Conservation (phyloP, 2,329 filamentous ascomycete species). For the Xylariaceae sp. region DNA sequence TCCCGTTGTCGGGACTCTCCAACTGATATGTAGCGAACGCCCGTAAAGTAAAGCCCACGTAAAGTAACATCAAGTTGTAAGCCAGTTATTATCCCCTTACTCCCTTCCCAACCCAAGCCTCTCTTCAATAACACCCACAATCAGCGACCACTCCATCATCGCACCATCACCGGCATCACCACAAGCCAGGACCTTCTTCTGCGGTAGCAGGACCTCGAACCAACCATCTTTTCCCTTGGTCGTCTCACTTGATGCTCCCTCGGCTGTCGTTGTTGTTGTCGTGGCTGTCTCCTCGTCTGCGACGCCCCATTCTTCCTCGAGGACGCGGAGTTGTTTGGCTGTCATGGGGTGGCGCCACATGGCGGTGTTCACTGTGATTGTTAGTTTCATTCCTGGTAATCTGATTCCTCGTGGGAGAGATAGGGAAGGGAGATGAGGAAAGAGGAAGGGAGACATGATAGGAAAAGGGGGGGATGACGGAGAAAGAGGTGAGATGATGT, state of each 20-base stretch:
- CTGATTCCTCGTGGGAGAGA: no score
- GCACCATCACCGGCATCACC: slow-evolving; percentile 77
- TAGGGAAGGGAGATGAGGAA: no score
- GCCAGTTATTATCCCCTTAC: not conserved
- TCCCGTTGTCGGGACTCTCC: no score
- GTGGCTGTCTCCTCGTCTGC: no score
- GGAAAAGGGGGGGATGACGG: no score
- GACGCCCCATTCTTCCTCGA: slow-evolving; percentile 71
- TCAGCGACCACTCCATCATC: slow-evolving; percentile 75
- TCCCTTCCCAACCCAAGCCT: slow-evolving; percentile 35
- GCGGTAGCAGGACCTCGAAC: slow-evolving; percentile 68
- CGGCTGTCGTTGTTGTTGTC: no score
- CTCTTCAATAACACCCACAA: slow-evolving; percentile 61
- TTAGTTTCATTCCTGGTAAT: not conserved
- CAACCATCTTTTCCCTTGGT: slow-evolving; percentile 36
- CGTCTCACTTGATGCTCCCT: no score
- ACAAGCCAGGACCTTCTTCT: slow-evolving; percentile 75
- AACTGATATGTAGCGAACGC: no score
- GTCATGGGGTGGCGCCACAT: slow-evolving; percentile 91
- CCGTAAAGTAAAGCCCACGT: not conserved
- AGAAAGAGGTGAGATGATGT: not conserved
- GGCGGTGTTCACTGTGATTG: slow-evolving; percentile 71
- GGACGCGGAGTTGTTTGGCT: slow-evolving; percentile 59
- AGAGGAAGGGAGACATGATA: no score
- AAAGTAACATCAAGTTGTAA: not conserved